Base-by-base conservation (phyloP, 2,329 filamentous ascomycete species). In the Epichloe sp. region DNA sequence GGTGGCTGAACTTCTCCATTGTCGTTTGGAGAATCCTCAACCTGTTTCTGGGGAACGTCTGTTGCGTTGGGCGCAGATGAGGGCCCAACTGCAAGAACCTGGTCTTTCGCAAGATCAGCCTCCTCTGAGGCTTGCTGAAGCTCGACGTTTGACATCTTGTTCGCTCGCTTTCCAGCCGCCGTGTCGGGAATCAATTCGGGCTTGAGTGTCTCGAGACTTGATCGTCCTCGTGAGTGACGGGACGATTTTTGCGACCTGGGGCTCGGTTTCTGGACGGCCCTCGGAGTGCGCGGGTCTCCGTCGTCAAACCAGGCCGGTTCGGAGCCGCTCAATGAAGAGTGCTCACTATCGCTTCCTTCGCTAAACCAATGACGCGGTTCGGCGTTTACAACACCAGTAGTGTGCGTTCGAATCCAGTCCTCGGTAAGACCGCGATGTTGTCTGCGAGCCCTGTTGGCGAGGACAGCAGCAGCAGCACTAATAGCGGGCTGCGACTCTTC, bases 321-420 rank as follows among this genome's bases (percentile, higher is more conserved):
- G 59, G 80, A 83, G 77, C 78, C 75, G 73, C 80, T 83, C 79
- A 83, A 60, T 72, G 83, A 86, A 76, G 82, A 86, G 71, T 79
- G 78, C 73, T 88, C 85, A 64, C 84, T 88, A 60, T 79, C 79
- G 62, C 79, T 71, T 59, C 62, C 69, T 60, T 94, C 88, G 64
- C 87, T 94, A 58, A 89, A 76, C 88, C 88, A 95, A 67, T 88
- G 84, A 54, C 80, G 81, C 57, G 80, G 79, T 63, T 93, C 86
- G 35, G 77, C 79, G 58, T 81, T 77, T 57, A 76, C 76, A 57
- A 84, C 80, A 56, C 79, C 78, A n/a, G 83, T 78, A n/a, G 87
- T 82, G 62, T 90, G 88, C 55, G 87, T 85, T 54, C 86, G 84
- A 57, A 93, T 88, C 87, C 87, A 91, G 71, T 89, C 85, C 65